phyloP scores from a whole-genome alignment of 345 rosid species.

The Abelmoschus esculentus region DNA sequence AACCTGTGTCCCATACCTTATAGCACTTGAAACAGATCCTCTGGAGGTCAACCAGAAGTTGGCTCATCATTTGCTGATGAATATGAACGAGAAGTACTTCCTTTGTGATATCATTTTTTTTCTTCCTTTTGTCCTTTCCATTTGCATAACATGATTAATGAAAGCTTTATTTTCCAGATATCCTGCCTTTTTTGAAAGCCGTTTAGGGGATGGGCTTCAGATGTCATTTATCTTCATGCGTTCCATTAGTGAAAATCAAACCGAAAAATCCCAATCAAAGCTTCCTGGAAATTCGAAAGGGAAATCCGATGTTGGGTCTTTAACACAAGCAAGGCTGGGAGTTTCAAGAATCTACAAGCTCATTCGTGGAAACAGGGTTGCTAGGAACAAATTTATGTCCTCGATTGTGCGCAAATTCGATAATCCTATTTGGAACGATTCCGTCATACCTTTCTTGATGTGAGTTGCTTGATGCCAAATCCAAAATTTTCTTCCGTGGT shows the following conservation, averaged over 20 bases:
- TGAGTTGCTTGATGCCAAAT: slow-evolving; percentile 34
- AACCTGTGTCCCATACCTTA: slow-evolving; percentile 94
- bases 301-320: slow-evolving; percentile 57
- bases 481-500: slow-evolving; percentile 6
- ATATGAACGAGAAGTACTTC: slow-evolving; percentile 96
- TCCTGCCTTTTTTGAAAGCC: slow-evolving; percentile 96
- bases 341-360: slow-evolving; percentile 95
- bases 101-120: slow-evolving; percentile 14
- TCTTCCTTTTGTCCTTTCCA: not conserved
- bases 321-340: slow-evolving; percentile 87
- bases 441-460: slow-evolving; percentile 72
- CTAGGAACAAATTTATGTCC: slow-evolving; percentile 94
- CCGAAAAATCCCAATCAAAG: slow-evolving; percentile 40
- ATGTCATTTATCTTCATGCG: slow-evolving; percentile 80
- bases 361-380: slow-evolving; percentile 80
- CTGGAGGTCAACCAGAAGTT: slow-evolving; percentile 83
- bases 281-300: slow-evolving; percentile 48
- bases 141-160: slow-evolving; percentile 17
- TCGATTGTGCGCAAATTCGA: slow-evolving; percentile 97
- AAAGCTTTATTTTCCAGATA: slow-evolving; percentile 49
- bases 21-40: slow-evolving; percentile 99
- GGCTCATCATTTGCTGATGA: slow-evolving; percentile 97
- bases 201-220: slow-evolving; percentile 97
- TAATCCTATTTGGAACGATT: slow-evolving; percentile 56
- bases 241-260: slow-evolving; percentile 41